These are phyloP conservation scores for Beauveria bassiana DNA, from an alignment of 2,329 filamentous ascomycete species.

Conservation along the genomic window DNA sequence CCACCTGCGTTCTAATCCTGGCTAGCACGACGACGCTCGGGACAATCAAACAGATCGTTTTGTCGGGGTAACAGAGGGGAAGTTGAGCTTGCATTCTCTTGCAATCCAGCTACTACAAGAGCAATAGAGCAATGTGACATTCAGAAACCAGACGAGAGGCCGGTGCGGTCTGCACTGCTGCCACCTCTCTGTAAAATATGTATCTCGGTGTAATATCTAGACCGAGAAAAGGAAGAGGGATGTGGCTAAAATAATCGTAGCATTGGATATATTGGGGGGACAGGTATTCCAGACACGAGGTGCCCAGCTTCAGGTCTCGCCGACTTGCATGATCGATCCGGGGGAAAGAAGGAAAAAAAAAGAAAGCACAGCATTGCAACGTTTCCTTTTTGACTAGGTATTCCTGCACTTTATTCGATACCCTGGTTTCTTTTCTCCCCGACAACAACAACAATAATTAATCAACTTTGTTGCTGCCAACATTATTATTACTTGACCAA, in stretches of 20 bases:
- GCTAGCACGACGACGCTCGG: neutral
- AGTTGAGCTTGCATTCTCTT: neutral
- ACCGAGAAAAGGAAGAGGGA: neutral
- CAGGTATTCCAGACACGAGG: neutral
- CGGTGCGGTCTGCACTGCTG: too few species aligned
- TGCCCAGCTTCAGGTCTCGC: neutral
- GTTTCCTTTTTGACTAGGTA: neutral
- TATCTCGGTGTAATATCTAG: too few species aligned
- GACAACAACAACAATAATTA: neutral
- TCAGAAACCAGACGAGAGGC: too few species aligned
- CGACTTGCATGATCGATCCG: conserved; percentile 5
- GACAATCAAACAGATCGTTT: neutral
- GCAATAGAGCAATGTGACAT: neutral
- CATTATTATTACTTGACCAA: too few species aligned
- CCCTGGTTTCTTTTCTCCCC: neutral
- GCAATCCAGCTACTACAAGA: neutral
- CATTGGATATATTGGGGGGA: neutral
- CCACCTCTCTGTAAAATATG: too few species aligned
- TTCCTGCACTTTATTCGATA: conserved; percentile 6
- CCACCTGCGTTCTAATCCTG: neutral
- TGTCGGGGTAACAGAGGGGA: neutral
- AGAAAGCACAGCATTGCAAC: neutral
- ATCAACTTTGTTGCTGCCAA: too few species aligned
- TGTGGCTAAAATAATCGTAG: neutral
- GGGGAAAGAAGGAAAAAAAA: neutral